Percentiles rank a stretch among this genome's conserved stretches.
Evolutionary conservation across 1,139 yeast genomes (phyloP).

Genomic region (Candida albicans): DNA sequence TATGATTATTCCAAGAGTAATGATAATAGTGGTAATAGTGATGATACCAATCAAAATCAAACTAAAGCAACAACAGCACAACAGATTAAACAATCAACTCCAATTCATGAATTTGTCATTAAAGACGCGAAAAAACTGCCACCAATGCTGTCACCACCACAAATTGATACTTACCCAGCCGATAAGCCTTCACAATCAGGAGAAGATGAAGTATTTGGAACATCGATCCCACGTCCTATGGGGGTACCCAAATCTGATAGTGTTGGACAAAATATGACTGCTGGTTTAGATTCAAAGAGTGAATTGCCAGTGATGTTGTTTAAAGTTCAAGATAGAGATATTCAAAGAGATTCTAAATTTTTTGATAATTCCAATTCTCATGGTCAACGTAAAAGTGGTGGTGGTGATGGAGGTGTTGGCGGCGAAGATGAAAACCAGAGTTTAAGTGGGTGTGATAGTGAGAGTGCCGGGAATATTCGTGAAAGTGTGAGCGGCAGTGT

Average conservation of each 20-base stretch:
- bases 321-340: constrained; percentile 30
- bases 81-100: not conserved
- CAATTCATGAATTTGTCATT: not conserved
- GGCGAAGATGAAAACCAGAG: too few relatives aligned
- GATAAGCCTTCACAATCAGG: not conserved
- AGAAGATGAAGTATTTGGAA: not conserved
- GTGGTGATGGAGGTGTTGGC: not conserved
- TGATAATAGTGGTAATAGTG: constrained; percentile 6
- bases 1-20: constrained; percentile 10
- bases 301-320: constrained; percentile 32
- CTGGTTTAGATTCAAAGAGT: constrained; percentile 28
- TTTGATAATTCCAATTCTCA: not conserved
- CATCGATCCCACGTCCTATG: constrained; percentile 2
- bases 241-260: constrained; percentile 7
- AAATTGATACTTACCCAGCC: not conserved
- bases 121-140: constrained; percentile 1
- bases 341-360: constrained; percentile 17
- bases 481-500: too few relatives aligned
- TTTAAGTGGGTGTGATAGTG: too few relatives aligned
- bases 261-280: constrained; percentile 20
- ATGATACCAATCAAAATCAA: not conserved
- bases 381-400: not conserved
- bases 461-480: too few relatives aligned
- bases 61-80: not conserved
- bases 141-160: constrained; percentile 4